Percentiles rank a stretch among this genome's conserved stretches.
phyloP scores from a whole-genome alignment of 2,329 filamentous ascomycete species.

The Harringtonia aguacate region DNA sequence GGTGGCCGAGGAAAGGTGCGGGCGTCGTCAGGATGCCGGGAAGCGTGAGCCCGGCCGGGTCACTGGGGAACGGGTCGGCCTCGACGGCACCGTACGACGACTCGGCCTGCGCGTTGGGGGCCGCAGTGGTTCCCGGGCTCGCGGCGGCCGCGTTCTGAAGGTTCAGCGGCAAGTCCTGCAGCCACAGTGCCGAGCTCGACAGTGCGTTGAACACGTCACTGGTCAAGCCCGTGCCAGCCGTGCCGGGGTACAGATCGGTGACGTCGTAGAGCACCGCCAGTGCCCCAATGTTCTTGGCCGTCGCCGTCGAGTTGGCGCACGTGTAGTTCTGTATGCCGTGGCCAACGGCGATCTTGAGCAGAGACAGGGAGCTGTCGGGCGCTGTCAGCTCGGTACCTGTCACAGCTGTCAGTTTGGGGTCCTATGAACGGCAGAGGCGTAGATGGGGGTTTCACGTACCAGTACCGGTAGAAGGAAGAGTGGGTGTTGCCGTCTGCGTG shows the following conservation, averaged over 20 bases:
- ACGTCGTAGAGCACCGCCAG: conserved; percentile 51
- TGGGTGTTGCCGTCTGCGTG: conserved; percentile 17
- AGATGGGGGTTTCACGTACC: conserved; percentile 18
- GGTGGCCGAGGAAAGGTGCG: conserved; percentile 45
- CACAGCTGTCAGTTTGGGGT: no score
- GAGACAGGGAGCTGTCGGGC: conserved; percentile 24
- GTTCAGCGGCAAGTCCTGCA: conserved; percentile 36
- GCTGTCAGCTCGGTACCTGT: conserved; percentile 32
- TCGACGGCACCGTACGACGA: conserved; percentile 29
- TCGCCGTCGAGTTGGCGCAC: conserved; percentile 29
- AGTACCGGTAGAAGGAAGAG: conserved; percentile 21
- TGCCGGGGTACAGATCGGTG: conserved; percentile 37
- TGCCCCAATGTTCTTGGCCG: conserved; percentile 33
- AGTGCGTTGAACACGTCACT: conserved; percentile 27
- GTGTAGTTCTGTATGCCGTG: conserved; percentile 62
- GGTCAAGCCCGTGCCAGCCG: conserved; percentile 25
- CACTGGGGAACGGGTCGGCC: conserved; percentile 33
- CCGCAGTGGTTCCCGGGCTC: conserved; percentile 14
- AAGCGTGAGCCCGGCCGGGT: conserved; percentile 25
- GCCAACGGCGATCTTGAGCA: conserved; percentile 49
- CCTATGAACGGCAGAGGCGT: background rate
- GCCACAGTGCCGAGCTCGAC: conserved; percentile 27
- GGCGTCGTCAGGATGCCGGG: conserved; percentile 15
- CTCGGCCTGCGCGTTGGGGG: conserved; percentile 17
- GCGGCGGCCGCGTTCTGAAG: conserved; percentile 20